Base-by-base conservation (phyloP, 2,329 filamentous ascomycete species). In the Cladosporium sp. region DNA sequence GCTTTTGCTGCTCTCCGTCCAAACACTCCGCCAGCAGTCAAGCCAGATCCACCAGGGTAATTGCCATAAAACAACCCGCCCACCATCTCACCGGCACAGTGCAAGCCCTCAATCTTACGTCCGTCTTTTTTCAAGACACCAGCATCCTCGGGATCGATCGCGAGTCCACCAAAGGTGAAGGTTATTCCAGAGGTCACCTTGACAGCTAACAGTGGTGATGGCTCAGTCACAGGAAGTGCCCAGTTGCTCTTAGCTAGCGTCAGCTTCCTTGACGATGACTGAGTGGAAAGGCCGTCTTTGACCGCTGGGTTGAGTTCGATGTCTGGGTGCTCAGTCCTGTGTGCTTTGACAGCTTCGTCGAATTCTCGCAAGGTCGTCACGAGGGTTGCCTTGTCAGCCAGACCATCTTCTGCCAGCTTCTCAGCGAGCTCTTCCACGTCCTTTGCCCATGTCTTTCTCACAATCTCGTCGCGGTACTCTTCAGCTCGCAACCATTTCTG, bases 81-180 rank as follows among this genome's bases (percentile, higher is more conserved):
- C 1, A 91, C 71, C 85, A 91, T 89, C 75, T 91, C 88, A 0
- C 88, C 88, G 3, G 80, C 83, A 68, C 86, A 88, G 67, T 83
- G 89, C 2, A 90, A 71, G 0, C 87, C 85, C 0, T 81, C 80
- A 5, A 90, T 80, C n/a, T 79, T 76, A 5, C 71, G 70, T 1
- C 78, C 78, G 0, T 76, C 73, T 4, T 80, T 77, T 2, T 79
- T 80, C 16, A 89, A 73, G 0, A 89, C 83, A 3, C 79, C 79
- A 2, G 83, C 81, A 0, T 84, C 88, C 28, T 84, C 74, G 0
- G 85, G 80, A 58, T 86, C 81, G 1, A 88, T 82, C 5, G 81
- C 80, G 7, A 90, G 75, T 0, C 88, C 88, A 1, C 88, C 88
- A 76, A 90, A 91, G 0, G 88, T 90, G 69, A 90, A 91, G 0